Evolutionary conservation across 805 yeast species (phyloP), one percentile per base, ranked within the genome.

Genomic region (Yamadazyma sp.): DNA sequence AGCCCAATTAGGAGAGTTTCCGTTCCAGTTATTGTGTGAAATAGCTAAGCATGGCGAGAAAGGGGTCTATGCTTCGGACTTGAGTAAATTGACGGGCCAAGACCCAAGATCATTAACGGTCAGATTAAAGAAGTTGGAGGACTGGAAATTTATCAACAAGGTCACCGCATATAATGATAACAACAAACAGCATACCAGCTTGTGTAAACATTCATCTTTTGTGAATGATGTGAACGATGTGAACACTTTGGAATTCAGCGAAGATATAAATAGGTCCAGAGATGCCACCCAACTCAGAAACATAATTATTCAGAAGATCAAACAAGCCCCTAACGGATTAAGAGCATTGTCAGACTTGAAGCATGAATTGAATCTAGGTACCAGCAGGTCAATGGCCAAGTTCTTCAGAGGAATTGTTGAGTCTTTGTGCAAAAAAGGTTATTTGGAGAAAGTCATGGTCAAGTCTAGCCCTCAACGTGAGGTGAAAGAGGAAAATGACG

Each of bases 101-200:
- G 93, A 84, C 49, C 75, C 81, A 12, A 69, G 91, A 45, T 81
- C 89, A 41, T 64, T 82, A 27, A 79, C 89, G 0, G 67, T 78
- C 1, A 67, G 93, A 47, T 62, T 82, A 36, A 78, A 75, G 48
- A 69, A 70, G 28, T 59, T 84, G 13, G 76, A 70, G 40, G 74
- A 67, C 6, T 54, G 67, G 24, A 77, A 75, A 14, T 57, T 80
- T 12, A 71, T 81, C 4, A 59, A 59, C 15, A 76, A 70, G 35
- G 53, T 49, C 8, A 57, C 46, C 29, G 58, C 54, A 10, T 68
- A 52, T 41, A 52, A 60, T 35, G 57, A 60, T 8, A 44, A 38
- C 14, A 59, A 72, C 23, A 74, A 78, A 2, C 76, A 73, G 39
- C 75, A 73, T 28, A 76, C 86, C 6, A 75, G 74, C 41, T 64